Conservation (phyloP, 441 rosid genomes). For the Gossypium aridum region DNA sequence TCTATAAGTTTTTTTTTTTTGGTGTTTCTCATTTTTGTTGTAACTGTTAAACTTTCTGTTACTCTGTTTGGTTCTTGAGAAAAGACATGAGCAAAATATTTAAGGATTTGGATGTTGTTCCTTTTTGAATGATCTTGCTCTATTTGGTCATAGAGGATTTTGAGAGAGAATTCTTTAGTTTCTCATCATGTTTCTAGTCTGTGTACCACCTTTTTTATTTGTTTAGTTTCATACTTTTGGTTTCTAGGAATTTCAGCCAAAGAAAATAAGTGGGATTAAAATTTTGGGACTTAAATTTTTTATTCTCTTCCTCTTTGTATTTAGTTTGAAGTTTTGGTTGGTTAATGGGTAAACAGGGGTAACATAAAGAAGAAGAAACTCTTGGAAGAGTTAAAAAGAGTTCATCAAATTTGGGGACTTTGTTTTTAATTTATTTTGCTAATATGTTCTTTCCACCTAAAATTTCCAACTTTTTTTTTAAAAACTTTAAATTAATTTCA, state of each 20-base stretch:
- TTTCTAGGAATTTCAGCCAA: background rate
- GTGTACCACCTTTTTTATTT: too few species aligned
- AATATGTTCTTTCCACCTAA: background rate
- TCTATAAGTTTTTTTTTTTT: background rate
- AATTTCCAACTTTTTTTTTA: background rate
- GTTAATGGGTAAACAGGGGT: background rate
- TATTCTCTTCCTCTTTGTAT: background rate
- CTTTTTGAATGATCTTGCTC: background rate
- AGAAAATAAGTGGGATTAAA: background rate
- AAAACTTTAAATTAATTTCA: background rate
- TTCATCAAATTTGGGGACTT: background rate
- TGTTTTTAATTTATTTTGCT: background rate
- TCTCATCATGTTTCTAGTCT: too few species aligned
- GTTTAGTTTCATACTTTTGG: background rate
- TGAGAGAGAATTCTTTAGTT: too few species aligned
- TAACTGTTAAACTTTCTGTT: background rate
- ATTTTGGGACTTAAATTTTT: background rate
- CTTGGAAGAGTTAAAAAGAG: background rate
- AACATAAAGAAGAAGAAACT: background rate
- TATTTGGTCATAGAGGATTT: background rate
- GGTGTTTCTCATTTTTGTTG: background rate
- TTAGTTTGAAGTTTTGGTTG: background rate
- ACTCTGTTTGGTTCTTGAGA: slow-evolving; percentile 7
- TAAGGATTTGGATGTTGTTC: background rate
- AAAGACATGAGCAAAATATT: background rate